A percentile compares a stretch with the other conserved stretches of the same genome.
These are phyloP conservation scores for Fomitopsis betulina DNA, from an alignment of 1,284 basidiomycete species.

Conservation along the genomic window DNA sequence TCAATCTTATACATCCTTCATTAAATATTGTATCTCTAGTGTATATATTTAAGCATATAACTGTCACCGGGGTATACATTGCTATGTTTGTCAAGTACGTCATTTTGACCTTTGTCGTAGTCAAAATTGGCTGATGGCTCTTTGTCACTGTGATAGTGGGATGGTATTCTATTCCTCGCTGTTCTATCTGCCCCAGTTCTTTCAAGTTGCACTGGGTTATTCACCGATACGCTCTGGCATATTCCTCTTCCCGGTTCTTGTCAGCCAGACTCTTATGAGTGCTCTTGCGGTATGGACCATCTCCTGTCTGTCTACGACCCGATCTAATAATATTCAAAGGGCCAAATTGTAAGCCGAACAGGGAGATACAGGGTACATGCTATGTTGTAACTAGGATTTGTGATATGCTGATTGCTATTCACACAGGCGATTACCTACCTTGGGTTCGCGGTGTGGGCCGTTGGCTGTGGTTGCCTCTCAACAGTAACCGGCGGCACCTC, in stretches of 20 bases:
- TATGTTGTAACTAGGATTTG: background rate
- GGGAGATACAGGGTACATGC: conserved; percentile 53
- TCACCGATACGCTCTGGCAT: conserved; percentile 58
- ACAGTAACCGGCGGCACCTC: conserved; percentile 48
- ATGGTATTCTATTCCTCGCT: conserved; percentile 58
- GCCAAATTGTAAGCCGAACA: conserved; percentile 49
- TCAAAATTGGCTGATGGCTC: no score
- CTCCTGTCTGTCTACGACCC: background rate
- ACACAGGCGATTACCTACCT: conserved; percentile 51
- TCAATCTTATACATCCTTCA: background rate
- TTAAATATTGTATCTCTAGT: conserved; percentile 31
- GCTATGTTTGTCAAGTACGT: conserved; percentile 63
- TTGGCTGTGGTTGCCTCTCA: conserved; percentile 66
- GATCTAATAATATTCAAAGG: background rate
- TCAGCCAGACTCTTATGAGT: conserved; percentile 56
- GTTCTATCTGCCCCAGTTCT: conserved; percentile 71
- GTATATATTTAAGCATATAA: conserved; percentile 67
- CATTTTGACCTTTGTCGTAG: background rate
- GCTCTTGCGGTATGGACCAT: conserved; percentile 42
- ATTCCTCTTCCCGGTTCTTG: conserved; percentile 60
- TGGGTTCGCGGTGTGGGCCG: conserved; percentile 68
- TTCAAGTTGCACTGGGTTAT: conserved; percentile 66
- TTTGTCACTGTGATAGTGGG: conserved; percentile 33
- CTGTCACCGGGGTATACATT: conserved; percentile 65
- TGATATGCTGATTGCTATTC: background rate